Evolutionary conservation across 73 alveolate species (phyloP).

Genomic region (Breviolum minutum): DNA sequence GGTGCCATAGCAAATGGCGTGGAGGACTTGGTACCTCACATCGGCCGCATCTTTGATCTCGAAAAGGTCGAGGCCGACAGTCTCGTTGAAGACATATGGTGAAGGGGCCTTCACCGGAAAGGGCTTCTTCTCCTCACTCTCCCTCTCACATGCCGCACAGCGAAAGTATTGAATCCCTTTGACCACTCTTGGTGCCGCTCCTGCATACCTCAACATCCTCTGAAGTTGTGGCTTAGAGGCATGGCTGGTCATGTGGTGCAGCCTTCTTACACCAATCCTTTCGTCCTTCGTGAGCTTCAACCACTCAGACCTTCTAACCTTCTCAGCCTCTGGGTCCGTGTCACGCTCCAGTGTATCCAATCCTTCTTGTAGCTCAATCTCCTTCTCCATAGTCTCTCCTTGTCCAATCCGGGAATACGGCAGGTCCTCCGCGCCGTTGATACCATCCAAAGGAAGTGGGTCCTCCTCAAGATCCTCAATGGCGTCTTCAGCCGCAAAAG

Average conservation of each 20-base stretch:
- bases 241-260: conserved; percentile 28
- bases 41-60: background rate
- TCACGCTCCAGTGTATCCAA: background rate
- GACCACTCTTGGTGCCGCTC: background rate
- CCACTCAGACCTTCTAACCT: background rate
- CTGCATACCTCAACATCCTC: background rate
- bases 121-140: too few species aligned
- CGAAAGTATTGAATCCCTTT: background rate
- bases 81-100: background rate
- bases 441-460: background rate
- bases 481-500: background rate
- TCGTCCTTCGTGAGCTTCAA: background rate
- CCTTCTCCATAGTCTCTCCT: background rate
- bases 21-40: background rate
- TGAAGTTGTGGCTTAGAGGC: background rate
- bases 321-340: background rate
- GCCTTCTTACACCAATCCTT: background rate
- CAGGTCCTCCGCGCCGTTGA: background rate
- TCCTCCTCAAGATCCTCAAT: background rate
- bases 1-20: background rate
- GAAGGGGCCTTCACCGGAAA: background rate
- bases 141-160: background rate
- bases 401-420: background rate
- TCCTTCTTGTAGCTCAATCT: background rate
- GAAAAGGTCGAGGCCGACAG: background rate